These are phyloP conservation scores for Petunia hybrid DNA, from an alignment of 305 asterid genomes.

Conservation along the genomic window DNA sequence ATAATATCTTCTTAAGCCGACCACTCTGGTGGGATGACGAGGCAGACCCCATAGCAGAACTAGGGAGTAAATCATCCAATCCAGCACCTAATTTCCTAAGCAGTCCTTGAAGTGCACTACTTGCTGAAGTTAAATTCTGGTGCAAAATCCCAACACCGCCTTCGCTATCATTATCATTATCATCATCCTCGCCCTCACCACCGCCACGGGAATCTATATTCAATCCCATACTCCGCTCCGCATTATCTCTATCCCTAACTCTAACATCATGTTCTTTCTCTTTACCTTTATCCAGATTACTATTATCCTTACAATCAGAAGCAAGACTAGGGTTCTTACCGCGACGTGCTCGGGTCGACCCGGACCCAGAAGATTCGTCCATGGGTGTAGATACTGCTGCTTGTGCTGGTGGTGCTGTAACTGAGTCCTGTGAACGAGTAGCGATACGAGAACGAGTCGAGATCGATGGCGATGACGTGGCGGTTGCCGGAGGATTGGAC, in stretches of 20 bases:
- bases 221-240: conserved; percentile 72
- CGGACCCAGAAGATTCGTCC: conserved; percentile 90
- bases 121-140: conserved; percentile 91
- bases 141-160: conserved; percentile 91
- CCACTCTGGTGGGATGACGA: conserved; percentile 92
- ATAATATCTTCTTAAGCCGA: conserved; percentile 85
- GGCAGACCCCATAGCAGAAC: conserved; percentile 81
- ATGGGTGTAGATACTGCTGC: conserved; percentile 52
- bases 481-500: conserved; percentile 28
- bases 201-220: conserved; percentile 58
- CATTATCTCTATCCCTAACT: conserved; percentile 52
- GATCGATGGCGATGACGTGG: conserved; percentile 47
- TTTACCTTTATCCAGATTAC: conserved; percentile 84
- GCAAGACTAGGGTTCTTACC: conserved; percentile 67
- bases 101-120: conserved; percentile 97
- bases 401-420: not conserved
- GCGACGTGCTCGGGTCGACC: conserved; percentile 76
- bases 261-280: conserved; percentile 85
- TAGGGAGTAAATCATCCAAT: conserved; percentile 92
- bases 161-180: conserved; percentile 81
- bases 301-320: conserved; percentile 48
- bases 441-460: conserved; percentile 72
- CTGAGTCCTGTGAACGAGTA: conserved; percentile 53
- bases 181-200: conserved; percentile 57
- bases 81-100: conserved; percentile 97